These are phyloP conservation scores for Quercus dentata DNA, from an alignment of 306 rosid genomes.

Conservation along the genomic window DNA sequence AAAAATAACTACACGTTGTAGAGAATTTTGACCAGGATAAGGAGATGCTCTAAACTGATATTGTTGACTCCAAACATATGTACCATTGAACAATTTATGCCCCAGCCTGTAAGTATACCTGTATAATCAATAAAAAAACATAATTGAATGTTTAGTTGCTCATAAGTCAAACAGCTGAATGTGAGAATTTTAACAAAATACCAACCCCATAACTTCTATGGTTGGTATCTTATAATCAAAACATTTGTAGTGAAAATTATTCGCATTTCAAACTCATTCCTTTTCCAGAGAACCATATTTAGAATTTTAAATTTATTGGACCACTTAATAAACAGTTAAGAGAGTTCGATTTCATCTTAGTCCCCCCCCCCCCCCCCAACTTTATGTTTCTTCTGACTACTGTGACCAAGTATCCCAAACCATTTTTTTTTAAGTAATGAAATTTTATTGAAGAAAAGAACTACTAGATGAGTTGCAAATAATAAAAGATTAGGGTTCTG, in stretches of 20 bases:
- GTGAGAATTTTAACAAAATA: not conserved
- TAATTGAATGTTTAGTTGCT: not conserved
- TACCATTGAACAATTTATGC: constrained; percentile 59
- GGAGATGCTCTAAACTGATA: constrained; percentile 85
- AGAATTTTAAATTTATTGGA: no score
- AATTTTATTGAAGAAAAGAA: no score
- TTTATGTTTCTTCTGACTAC: no score
- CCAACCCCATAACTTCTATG: not conserved
- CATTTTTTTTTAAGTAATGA: no score
- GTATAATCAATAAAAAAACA: constrained; percentile 11
- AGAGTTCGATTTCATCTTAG: no score
- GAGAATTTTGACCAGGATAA: constrained; percentile 91
- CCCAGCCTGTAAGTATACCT: constrained; percentile 83
- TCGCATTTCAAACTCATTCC: not conserved
- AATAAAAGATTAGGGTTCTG: no score
- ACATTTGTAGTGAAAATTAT: not conserved
- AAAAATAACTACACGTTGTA: constrained; percentile 80
- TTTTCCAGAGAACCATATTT: not conserved
- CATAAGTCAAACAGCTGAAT: not conserved
- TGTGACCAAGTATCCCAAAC: no score
- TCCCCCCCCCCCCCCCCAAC: no score
- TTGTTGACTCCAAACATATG: constrained; percentile 63
- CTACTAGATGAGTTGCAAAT: no score
- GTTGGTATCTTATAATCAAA: not conserved
- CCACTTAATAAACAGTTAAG: no score